Evolutionary conservation across 2,329 filamentous ascomycete species (phyloP).

Genomic region (Proliferodiscus dingleyae): DNA sequence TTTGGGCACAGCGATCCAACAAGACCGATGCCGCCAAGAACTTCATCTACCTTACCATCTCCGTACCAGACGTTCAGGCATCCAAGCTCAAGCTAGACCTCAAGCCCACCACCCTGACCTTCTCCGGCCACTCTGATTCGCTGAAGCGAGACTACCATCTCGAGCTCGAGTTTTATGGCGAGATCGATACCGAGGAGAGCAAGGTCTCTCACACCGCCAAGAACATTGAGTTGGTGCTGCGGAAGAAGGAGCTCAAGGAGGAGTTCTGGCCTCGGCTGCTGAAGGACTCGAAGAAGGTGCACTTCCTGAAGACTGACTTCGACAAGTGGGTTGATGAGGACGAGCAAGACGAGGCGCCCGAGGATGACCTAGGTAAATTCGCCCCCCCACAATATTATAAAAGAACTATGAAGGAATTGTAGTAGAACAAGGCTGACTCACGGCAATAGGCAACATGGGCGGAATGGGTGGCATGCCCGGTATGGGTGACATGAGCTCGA

Average conservation of each 20-base stretch:
- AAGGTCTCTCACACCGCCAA: constrained; percentile 85
- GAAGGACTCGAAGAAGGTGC: constrained; percentile 83
- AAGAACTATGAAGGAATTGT: no score
- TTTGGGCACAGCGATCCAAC: constrained; percentile 97
- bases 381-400: constrained; percentile 22
- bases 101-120: constrained; percentile 69
- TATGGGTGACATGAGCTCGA: constrained; percentile 36
- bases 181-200: constrained; percentile 81
- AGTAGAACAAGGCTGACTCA: constrained; percentile 9
- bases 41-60: constrained; percentile 90
- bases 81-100: constrained; percentile 77
- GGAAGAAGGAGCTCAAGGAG: constrained; percentile 94
- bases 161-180: constrained; percentile 80
- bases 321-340: constrained; percentile 64
- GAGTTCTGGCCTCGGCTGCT: constrained; percentile 95
- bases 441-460: constrained; percentile 44
- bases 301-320: constrained; percentile 98
- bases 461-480: constrained; percentile 51
- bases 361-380: constrained; percentile 69
- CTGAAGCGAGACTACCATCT: constrained; percentile 86
- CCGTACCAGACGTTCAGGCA: constrained; percentile 76
- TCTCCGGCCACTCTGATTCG: constrained; percentile 75
- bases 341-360: constrained; percentile 85
- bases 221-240: constrained; percentile 83
- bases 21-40: constrained; percentile 77